Evolutionary conservation across 2,329 filamentous ascomycete genomes (phyloP), one percentile per base, ranked within the genome.

Genomic region (Balansia obtecta): DNA sequence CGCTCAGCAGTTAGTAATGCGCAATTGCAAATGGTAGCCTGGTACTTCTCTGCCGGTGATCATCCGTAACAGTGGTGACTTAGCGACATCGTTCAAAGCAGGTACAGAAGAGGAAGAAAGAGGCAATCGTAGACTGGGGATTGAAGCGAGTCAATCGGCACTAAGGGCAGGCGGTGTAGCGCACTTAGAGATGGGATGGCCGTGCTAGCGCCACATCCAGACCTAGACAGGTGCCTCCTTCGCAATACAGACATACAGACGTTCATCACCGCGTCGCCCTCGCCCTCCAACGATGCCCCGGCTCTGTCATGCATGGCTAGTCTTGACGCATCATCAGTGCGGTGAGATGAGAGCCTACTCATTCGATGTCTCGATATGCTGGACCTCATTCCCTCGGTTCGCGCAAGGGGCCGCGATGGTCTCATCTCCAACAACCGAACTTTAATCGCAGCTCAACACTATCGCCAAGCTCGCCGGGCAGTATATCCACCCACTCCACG

Each of bases 341-440:
- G 49, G 39, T 50, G 53, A 53, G 49, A 56, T 56, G 53, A 57
- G 52, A 50, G 46, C 44, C 52, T 41, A 45, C 45, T 48, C 51
- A 49, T 52, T 48, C 57, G 56, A 70, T 71, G 69, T 66, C 68
- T 56, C 70, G 68, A 61, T 65, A 71, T 68, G 68, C 63, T 54
- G 58, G 61, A 53, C 56, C 60, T 49, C 60, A 66, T 38, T 64
- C 69, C 52, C 65, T 69, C 55, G 67, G 67, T 56, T 63, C 71
- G 53, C 73, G 72, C 55, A 74, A 67, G 61, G 65, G 67, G 40
- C 65, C 70, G 51, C 73, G 71, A 54, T 76, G 74, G 74, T 68
- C 72, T 46, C 76, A 77, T 57, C 67, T 79, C 46, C 73, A 75
- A 42, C 75, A 79, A 54, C 65, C 73, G 32, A 73, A 69, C 61